These are phyloP conservation scores for Triangularia verruculosa DNA, from an alignment of 2,329 filamentous ascomycete species.

Conservation along the genomic window DNA sequence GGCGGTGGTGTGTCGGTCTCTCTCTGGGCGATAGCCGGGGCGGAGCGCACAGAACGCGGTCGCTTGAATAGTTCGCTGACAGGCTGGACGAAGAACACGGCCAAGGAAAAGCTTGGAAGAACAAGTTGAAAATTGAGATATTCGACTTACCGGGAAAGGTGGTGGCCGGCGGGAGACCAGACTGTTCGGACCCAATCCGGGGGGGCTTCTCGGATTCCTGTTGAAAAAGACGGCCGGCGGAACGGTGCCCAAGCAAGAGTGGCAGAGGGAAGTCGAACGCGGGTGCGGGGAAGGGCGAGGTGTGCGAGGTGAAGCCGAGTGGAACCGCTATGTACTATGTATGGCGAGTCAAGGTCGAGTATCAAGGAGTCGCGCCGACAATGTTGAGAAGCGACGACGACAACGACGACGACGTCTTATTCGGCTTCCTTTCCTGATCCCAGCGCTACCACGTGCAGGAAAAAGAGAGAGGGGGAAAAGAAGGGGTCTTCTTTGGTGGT, in stretches of 20 bases:
- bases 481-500: slow-evolving; percentile 25
- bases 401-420: slow-evolving; percentile 16
- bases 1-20: background rate
- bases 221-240: background rate
- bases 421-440: slow-evolving; percentile 20
- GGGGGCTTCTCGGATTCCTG: background rate
- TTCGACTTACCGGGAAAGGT: background rate
- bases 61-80: slow-evolving; percentile 3
- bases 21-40: background rate
- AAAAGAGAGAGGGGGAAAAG: slow-evolving; percentile 19
- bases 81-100: slow-evolving; percentile 3
- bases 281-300: background rate
- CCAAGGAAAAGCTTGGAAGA: background rate
- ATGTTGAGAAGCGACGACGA: slow-evolving; percentile 1
- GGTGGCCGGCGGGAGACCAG: slow-evolving; percentile 1
- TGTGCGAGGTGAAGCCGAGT: background rate
- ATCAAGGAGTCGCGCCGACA: background rate
- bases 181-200: background rate
- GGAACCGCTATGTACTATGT: background rate
- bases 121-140: background rate
- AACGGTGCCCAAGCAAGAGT: background rate
- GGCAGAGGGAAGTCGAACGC: background rate
- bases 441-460: slow-evolving; percentile 13
- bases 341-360: background rate
- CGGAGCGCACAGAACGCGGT: background rate